Conservation (phyloP, 306 rosid genomes). For the Lathyrus sativus region DNA sequence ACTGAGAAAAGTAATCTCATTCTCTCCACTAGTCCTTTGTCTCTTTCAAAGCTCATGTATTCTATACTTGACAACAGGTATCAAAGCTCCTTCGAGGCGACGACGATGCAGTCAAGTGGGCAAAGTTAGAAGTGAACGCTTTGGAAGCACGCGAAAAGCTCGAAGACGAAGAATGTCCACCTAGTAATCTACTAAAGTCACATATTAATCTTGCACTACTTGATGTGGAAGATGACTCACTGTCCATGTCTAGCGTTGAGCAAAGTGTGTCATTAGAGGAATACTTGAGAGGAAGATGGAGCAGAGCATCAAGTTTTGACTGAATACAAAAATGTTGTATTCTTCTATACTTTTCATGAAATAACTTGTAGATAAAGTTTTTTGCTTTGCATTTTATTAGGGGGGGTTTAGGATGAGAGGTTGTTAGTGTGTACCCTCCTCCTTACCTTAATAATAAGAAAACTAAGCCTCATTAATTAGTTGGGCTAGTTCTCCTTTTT, state of each 20-base stretch:
- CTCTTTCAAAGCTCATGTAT: slow-evolving; percentile 11
- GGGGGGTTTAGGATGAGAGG: slow-evolving; percentile 95
- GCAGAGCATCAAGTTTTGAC: slow-evolving; percentile 95
- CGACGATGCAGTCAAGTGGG: slow-evolving; percentile 70
- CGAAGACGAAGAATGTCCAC: slow-evolving; percentile 65
- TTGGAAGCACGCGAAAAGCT: slow-evolving; percentile 50
- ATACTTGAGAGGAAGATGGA: slow-evolving; percentile 87
- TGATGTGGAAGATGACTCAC: slow-evolving; percentile 92
- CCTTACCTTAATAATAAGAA: slow-evolving; percentile 59
- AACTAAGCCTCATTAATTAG: slow-evolving; percentile 33
- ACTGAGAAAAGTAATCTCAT: slow-evolving; percentile 11
- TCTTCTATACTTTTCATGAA: slow-evolving; percentile 36
- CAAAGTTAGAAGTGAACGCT: slow-evolving; percentile 65
- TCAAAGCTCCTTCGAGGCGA: slow-evolving; percentile 86
- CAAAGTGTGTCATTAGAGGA: slow-evolving; percentile 79
- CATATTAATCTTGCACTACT: slow-evolving; percentile 90
- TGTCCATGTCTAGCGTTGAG: slow-evolving; percentile 80
- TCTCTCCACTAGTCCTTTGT: slow-evolving; percentile 1
- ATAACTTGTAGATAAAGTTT: slow-evolving; percentile 50
- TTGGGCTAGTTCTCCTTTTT: slow-evolving; percentile 36
- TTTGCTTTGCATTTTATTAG: slow-evolving; percentile 33
- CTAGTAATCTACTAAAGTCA: slow-evolving; percentile 65
- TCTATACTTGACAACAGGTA: slow-evolving; percentile 55
- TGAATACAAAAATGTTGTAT: slow-evolving; percentile 42
- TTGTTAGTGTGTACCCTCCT: slow-evolving; percentile 86